Percentiles rank a stretch among this genome's conserved stretches.
Evolutionary conservation across 495 filamentous ascomycete species (phyloP).

Genomic region (Letharia columbiana): DNA sequence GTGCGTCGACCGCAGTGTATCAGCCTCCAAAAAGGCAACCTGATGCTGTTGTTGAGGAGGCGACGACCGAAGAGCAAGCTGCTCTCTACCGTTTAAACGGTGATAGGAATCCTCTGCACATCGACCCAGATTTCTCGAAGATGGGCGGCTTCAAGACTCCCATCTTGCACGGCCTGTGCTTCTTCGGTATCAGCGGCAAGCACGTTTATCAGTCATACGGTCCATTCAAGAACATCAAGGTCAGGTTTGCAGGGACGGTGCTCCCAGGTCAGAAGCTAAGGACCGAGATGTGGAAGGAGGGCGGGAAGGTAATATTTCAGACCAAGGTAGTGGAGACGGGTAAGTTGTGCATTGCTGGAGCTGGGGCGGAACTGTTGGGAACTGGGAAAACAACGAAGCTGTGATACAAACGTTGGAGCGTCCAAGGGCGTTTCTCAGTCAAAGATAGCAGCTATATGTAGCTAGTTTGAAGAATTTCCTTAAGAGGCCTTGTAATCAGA

Average conservation of each 20-base stretch:
- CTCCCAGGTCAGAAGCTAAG: slow-evolving; percentile 86
- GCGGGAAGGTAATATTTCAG: slow-evolving; percentile 83
- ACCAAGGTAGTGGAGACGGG: slow-evolving; percentile 92
- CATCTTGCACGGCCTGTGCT: slow-evolving; percentile 93
- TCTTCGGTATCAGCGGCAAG: slow-evolving; percentile 86
- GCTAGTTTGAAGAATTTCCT: background rate
- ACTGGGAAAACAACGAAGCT: slow-evolving; percentile 49
- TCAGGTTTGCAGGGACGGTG: slow-evolving; percentile 88
- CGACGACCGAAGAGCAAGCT: slow-evolving; percentile 88
- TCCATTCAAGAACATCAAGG: slow-evolving; percentile 87
- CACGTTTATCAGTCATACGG: slow-evolving; percentile 80
- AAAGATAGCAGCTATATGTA: background rate
- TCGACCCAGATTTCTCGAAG: slow-evolving; percentile 90
- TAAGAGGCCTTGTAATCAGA: background rate
- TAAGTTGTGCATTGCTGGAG: slow-evolving; percentile 81
- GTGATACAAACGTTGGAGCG: slow-evolving; percentile 32
- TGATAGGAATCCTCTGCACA: slow-evolving; percentile 89
- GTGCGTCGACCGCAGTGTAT: slow-evolving; percentile 69
- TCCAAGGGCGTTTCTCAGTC: background rate
- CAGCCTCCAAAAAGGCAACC: slow-evolving; percentile 67
- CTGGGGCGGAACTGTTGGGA: slow-evolving; percentile 72
- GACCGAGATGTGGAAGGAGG: slow-evolving; percentile 98
- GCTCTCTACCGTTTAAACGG: slow-evolving; percentile 90
- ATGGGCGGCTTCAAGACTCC: slow-evolving; percentile 92
- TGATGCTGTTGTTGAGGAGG: slow-evolving; percentile 78